phyloP scores from a whole-genome alignment of 495 filamentous ascomycete genomes.

The Clohesyomyces aquaticus region DNA sequence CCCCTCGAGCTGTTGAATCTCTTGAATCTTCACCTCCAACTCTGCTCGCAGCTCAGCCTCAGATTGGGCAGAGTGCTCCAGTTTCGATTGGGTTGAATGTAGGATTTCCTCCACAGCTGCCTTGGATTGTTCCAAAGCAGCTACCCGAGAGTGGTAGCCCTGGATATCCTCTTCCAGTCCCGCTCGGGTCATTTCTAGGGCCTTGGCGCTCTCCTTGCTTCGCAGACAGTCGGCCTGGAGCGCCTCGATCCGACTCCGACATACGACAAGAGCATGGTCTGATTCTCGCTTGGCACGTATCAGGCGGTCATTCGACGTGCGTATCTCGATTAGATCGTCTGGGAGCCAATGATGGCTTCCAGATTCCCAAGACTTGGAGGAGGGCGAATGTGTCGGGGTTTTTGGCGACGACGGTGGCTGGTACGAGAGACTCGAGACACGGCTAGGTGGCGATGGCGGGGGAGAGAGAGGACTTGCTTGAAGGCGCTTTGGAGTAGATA shows the following conservation, averaged over 20 bases:
- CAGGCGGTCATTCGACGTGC: slow-evolving; percentile 26
- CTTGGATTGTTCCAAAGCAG: slow-evolving; percentile 24
- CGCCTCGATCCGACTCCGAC: slow-evolving; percentile 26
- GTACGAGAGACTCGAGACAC: slow-evolving; percentile 9
- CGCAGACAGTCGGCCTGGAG: slow-evolving; percentile 36
- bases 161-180: slow-evolving; percentile 30
- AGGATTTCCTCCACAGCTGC: slow-evolving; percentile 20
- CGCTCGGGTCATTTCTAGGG: slow-evolving; percentile 14
- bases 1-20: slow-evolving; percentile 29
- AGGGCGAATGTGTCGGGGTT: slow-evolving; percentile 12
- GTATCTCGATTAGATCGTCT: slow-evolving; percentile 6
- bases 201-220: slow-evolving; percentile 20
- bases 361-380: slow-evolving; percentile 10
- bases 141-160: slow-evolving; percentile 24
- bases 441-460: slow-evolving; percentile 32
- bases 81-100: slow-evolving; percentile 14
- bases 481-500: slow-evolving; percentile 5
- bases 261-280: slow-evolving; percentile 31
- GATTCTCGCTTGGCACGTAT: slow-evolving; percentile 36
- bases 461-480: slow-evolving; percentile 24
- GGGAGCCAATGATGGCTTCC: not conserved
- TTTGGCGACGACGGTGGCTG: slow-evolving; percentile 1
- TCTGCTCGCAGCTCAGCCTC: slow-evolving; percentile 25
- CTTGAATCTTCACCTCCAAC: slow-evolving; percentile 17
- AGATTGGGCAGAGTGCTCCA: slow-evolving; percentile 19